Conservation (phyloP, 352 stramenopile species). For the Globisporangium uncinulatum region DNA sequence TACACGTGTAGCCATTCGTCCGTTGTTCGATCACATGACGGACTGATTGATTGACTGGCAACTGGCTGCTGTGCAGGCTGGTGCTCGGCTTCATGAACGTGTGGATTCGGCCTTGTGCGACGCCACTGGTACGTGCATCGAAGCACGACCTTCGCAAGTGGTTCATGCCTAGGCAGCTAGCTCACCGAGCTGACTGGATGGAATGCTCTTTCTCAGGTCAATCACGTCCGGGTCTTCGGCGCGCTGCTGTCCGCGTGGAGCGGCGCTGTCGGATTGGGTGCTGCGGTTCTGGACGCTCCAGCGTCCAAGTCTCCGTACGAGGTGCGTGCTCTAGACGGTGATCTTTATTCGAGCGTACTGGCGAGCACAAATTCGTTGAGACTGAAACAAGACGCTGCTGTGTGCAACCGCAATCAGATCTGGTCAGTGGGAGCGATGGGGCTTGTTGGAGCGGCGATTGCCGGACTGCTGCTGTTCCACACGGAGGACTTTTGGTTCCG, state of each 20-base stretch:
- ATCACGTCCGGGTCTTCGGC: slow-evolving; percentile 39
- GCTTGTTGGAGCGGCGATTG: slow-evolving; percentile 29
- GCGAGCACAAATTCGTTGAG: neutral
- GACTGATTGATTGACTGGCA: neutral
- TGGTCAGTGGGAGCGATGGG: slow-evolving; percentile 57
- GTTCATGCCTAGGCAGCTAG: too few species aligned
- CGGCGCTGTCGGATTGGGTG: slow-evolving; percentile 27
- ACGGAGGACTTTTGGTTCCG: slow-evolving; percentile 50
- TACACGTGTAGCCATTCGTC: too few species aligned
- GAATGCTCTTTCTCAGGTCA: slow-evolving; percentile 25
- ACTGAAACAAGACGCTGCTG: neutral
- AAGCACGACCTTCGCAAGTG: too few species aligned
- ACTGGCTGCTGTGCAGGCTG: slow-evolving; percentile 8
- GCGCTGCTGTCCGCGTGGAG: slow-evolving; percentile 37
- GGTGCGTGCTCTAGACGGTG: slow-evolving; percentile 16
- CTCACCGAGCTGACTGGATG: neutral
- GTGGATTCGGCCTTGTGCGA: slow-evolving; percentile 42
- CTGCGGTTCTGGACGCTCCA: slow-evolving; percentile 37
- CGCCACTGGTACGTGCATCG: slow-evolving; percentile 29
- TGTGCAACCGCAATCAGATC: slow-evolving; percentile 14
- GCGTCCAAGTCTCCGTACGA: slow-evolving; percentile 31
- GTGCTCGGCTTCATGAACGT: slow-evolving; percentile 24
- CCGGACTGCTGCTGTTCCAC: slow-evolving; percentile 37
- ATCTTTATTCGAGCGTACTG: too few species aligned
- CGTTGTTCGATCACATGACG: too few species aligned